phyloP scores from a whole-genome alignment of 352 stramenopile genomes.

The Phytophthora cryptogea region DNA sequence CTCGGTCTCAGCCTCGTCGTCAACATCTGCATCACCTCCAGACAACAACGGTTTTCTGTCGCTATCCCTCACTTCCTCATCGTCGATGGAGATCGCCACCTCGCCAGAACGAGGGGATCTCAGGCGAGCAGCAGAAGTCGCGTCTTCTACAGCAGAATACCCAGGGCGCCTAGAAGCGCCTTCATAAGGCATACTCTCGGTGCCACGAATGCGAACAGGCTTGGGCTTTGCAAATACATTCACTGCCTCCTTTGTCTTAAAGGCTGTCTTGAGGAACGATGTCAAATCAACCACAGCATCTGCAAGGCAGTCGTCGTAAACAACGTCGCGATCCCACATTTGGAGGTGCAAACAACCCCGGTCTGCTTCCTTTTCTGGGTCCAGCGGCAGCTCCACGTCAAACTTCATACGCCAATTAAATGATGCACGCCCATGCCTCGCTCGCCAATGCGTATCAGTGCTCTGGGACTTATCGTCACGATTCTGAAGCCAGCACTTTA shows the following conservation, averaged over 20 bases:
- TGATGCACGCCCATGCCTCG: slow-evolving; percentile 81
- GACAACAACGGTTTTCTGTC: slow-evolving; percentile 34
- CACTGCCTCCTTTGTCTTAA: slow-evolving; percentile 67
- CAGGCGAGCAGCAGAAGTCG: slow-evolving; percentile 22
- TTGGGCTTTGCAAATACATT: slow-evolving; percentile 83
- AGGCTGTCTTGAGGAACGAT: slow-evolving; percentile 66
- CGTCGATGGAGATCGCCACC: slow-evolving; percentile 32
- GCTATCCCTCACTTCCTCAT: slow-evolving; percentile 12
- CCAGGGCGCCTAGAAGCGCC: slow-evolving; percentile 16
- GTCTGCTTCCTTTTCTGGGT: slow-evolving; percentile 69
- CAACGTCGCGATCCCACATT: slow-evolving; percentile 79
- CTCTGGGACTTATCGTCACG: slow-evolving; percentile 69
- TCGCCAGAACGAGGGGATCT: slow-evolving; percentile 23
- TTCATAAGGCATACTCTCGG: slow-evolving; percentile 39
- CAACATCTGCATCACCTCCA: slow-evolving; percentile 8
- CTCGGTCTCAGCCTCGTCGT: slow-evolving; percentile 33
- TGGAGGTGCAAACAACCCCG: slow-evolving; percentile 77
- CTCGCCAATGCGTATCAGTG: slow-evolving; percentile 93
- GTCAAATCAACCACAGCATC: slow-evolving; percentile 72
- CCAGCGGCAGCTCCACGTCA: slow-evolving; percentile 78
- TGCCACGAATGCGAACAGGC: slow-evolving; percentile 48
- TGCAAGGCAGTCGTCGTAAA: slow-evolving; percentile 82
- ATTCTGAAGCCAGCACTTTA: slow-evolving; percentile 89
- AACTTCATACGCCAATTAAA: slow-evolving; percentile 96
- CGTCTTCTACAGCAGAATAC: slow-evolving; percentile 38